phyloP scores from a whole-genome alignment of 2,329 filamentous ascomycete species.

The Lasiodiplodia citricola region DNA sequence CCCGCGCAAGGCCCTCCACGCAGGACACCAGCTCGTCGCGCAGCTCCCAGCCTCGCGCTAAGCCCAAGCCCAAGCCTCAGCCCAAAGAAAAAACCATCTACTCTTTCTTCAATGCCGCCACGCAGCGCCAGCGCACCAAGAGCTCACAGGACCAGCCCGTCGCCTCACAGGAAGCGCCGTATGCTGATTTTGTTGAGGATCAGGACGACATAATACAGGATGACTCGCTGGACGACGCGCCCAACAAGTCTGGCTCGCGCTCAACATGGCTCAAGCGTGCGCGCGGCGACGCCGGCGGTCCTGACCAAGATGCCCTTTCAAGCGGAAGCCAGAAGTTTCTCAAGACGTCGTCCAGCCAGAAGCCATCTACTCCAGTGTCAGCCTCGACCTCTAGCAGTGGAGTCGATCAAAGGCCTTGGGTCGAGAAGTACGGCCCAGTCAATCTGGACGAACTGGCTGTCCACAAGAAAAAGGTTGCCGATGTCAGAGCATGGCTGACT shows the following conservation, averaged over 20 bases:
- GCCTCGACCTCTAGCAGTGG: slow-evolving; percentile 32
- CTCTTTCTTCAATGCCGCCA: slow-evolving; percentile 55
- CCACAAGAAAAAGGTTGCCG: slow-evolving; percentile 89
- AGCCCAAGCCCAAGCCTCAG: slow-evolving; percentile 42
- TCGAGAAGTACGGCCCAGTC: slow-evolving; percentile 77
- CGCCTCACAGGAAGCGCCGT: slow-evolving; percentile 45
- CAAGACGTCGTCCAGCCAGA: slow-evolving; percentile 43
- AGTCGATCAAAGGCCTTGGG: slow-evolving; percentile 78
- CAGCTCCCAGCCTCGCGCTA: slow-evolving; percentile 41
- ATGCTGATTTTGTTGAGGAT: slow-evolving; percentile 32
- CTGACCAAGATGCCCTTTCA: slow-evolving; percentile 32
- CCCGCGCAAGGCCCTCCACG: slow-evolving; percentile 7
- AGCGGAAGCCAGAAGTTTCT: slow-evolving; percentile 52
- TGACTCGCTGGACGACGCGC: slow-evolving; percentile 40
- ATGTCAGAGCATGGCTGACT: slow-evolving; percentile 83
- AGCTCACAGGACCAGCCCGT: slow-evolving; percentile 40
- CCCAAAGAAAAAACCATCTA: slow-evolving; percentile 50
- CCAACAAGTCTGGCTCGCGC: slow-evolving; percentile 28
- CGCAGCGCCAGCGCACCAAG: slow-evolving; percentile 46
- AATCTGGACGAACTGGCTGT: slow-evolving; percentile 86
- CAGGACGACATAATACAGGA: slow-evolving; percentile 46
- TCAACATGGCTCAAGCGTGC: slow-evolving; percentile 39
- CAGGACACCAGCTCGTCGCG: neutral
- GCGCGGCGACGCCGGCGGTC: slow-evolving; percentile 29
- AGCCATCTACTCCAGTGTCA: slow-evolving; percentile 37